These are phyloP conservation scores for Lactifluus echinatus DNA, from an alignment of 768 basidiomycete genomes.

Conservation along the genomic window DNA sequence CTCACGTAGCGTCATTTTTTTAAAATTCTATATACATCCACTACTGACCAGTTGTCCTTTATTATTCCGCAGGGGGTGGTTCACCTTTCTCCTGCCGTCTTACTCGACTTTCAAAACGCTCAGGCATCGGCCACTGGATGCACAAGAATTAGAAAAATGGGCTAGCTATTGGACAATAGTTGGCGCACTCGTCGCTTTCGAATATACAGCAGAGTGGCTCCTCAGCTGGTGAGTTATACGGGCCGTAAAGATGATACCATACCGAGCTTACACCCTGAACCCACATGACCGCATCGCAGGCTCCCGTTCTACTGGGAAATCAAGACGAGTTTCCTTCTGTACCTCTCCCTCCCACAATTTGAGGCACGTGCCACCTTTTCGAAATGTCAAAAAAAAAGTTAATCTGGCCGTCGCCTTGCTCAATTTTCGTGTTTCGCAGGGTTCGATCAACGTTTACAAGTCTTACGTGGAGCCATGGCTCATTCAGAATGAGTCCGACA, in stretches of 20 bases:
- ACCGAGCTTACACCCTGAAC: neutral
- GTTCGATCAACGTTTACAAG: slow-evolving; percentile 57
- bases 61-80: slow-evolving; percentile 67
- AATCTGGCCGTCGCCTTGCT: too few species aligned
- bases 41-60: slow-evolving; percentile 12
- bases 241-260: neutral
- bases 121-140: slow-evolving; percentile 40
- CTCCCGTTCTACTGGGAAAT: slow-evolving; percentile 71
- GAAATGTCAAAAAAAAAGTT: neutral
- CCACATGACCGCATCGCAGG: slow-evolving; percentile 34
- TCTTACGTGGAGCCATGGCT: slow-evolving; percentile 55
- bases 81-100: slow-evolving; percentile 55
- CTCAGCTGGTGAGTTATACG: slow-evolving; percentile 49
- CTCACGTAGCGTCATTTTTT: slow-evolving; percentile 32
- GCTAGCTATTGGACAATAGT: slow-evolving; percentile 58
- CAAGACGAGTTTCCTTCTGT: slow-evolving; percentile 60
- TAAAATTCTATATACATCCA: neutral
- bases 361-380: slow-evolving; percentile 35
- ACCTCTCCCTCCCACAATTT: slow-evolving; percentile 60
- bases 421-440: slow-evolving; percentile 32
- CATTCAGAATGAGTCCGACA: slow-evolving; percentile 44
- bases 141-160: slow-evolving; percentile 48
- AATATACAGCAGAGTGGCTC: slow-evolving; percentile 54
- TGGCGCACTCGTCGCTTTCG: slow-evolving; percentile 50
- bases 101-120: slow-evolving; percentile 64